Percentiles rank a stretch among this genome's conserved stretches.
Evolutionary conservation across 169 alveolate genomes (phyloP).

Genomic region (Cryptosporidium ryanae): DNA sequence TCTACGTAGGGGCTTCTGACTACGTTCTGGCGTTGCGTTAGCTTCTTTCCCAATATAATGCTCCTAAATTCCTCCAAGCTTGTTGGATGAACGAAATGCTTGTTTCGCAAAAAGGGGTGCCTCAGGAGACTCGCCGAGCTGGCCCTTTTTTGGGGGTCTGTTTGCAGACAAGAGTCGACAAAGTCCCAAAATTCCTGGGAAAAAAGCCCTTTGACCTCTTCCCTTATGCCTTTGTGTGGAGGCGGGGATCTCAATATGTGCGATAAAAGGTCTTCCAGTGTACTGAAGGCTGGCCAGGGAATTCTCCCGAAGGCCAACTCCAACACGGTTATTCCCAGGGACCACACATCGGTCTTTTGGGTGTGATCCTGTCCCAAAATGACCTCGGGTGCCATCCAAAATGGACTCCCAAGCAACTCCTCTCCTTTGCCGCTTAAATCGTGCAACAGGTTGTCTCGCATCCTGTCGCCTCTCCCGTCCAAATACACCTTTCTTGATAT

Average conservation of each 20-base stretch:
- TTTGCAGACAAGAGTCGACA: conserved; percentile 82
- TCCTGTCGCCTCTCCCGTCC: neutral
- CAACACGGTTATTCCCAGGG: conserved; percentile 90
- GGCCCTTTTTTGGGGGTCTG: conserved; percentile 83
- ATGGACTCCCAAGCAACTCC: conserved; percentile 91
- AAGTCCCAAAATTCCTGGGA: conserved; percentile 84
- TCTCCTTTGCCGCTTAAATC: neutral
- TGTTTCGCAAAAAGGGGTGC: conserved; percentile 45
- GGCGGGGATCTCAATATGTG: conserved; percentile 46
- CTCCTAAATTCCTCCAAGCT: neutral
- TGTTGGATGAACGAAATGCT: neutral
- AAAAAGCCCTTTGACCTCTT: conserved; percentile 63
- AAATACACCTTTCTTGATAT: conserved; percentile 75
- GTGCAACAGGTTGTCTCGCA: neutral
- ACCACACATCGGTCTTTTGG: conserved; percentile 89
- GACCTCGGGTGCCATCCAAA: conserved; percentile 96
- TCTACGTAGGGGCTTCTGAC: neutral
- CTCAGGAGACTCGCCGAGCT: conserved; percentile 5
- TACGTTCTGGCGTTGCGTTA: neutral
- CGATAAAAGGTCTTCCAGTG: conserved; percentile 1
- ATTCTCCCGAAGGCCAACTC: conserved; percentile 92
- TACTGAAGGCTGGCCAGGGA: conserved; percentile 84
- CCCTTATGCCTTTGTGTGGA: conserved; percentile 45
- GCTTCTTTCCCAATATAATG: neutral
- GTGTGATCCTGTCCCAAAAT: conserved; percentile 75